Conservation (phyloP, 441 rosid species). For the Viola pubescens region DNA sequence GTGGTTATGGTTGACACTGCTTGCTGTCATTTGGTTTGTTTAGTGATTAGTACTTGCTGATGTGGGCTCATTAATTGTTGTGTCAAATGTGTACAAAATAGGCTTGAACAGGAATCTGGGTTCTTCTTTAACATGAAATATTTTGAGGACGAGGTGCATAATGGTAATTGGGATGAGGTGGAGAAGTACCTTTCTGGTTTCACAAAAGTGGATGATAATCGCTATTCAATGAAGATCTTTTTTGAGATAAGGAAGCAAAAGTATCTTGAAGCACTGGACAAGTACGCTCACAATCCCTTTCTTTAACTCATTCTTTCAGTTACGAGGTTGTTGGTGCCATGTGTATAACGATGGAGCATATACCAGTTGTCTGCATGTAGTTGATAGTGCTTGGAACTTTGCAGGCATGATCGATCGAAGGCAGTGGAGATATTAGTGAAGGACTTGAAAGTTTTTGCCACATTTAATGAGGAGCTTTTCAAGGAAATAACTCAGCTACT, state of each 20-base stretch:
- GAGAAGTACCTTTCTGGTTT: constrained; percentile 96
- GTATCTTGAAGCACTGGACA: constrained; percentile 97
- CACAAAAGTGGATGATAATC: constrained; percentile 95
- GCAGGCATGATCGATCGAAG: constrained; percentile 87
- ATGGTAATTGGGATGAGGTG: constrained; percentile 96
- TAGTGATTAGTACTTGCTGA: constrained; percentile 11
- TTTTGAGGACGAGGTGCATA: constrained; percentile 94
- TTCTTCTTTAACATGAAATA: constrained; percentile 97
- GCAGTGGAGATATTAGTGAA: constrained; percentile 92
- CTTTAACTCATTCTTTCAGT: constrained; percentile 3
- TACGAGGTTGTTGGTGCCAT: background rate
- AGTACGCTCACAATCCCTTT: constrained; percentile 34
- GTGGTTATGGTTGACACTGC: background rate
- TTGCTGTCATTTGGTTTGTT: constrained; percentile 9
- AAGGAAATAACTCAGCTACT: constrained; percentile 95
- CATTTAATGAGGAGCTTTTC: constrained; percentile 93
- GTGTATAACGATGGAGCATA: background rate
- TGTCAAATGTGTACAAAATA: constrained; percentile 22
- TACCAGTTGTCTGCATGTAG: constrained; percentile 1
- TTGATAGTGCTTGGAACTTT: constrained; percentile 15
- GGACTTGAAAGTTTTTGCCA: constrained; percentile 90
- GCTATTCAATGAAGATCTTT: constrained; percentile 98
- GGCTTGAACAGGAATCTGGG: constrained; percentile 99
- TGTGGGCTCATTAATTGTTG: constrained; percentile 17
- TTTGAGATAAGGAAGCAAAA: constrained; percentile 99